Base-by-base conservation (phyloP, 805 yeast genomes). In the Candida tammaniensis region DNA sequence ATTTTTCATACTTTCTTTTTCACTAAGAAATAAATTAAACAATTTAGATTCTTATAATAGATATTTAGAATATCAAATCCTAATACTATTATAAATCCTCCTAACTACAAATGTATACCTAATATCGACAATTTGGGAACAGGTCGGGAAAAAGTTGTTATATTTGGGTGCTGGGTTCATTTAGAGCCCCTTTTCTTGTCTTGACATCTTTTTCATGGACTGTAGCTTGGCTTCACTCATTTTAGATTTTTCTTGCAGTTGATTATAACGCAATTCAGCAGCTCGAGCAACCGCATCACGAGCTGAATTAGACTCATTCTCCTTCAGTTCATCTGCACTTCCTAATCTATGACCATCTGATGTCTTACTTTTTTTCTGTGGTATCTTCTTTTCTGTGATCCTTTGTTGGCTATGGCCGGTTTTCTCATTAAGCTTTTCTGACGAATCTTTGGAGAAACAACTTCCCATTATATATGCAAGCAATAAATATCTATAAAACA, bases 241-340 rank as follows among this genome's bases (percentile, higher is more conserved):
- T 34, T 48, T 44, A 15, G 40, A 17, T 29, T 57, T 46, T 17
- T 52, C 53, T 33, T 61, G 61, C 17, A 53, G 57, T 27, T 47
- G 51, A 19, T 52, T 41, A 39, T 40, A 57, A 28, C 73, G 42
- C 22, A 43, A 50, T 34, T 66, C 65, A 2, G 72, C 72, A 5
- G 73, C 73, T 26, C 40, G 44, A 4, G 70, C 72, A 2, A 57
- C 67, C 2, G 70, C 70, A 14, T 48, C 58, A 30, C 44, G 49
- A 13, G 59, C 45, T 17, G 39, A 15, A 6, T 24, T 24, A 14
- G 39, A 11, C 7, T 23, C 30, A n/a, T 21, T 23, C 6, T 29
- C 31, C 7, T 30, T 18, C n/a, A 12, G 10, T 7, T n/a, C 36
- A 12, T 32, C 23, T 1, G 36, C 44, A n/a, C 27, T 17, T 11